phyloP scores from a whole-genome alignment of 176 grass and related monocot species.

The Pontederia crassipes region DNA sequence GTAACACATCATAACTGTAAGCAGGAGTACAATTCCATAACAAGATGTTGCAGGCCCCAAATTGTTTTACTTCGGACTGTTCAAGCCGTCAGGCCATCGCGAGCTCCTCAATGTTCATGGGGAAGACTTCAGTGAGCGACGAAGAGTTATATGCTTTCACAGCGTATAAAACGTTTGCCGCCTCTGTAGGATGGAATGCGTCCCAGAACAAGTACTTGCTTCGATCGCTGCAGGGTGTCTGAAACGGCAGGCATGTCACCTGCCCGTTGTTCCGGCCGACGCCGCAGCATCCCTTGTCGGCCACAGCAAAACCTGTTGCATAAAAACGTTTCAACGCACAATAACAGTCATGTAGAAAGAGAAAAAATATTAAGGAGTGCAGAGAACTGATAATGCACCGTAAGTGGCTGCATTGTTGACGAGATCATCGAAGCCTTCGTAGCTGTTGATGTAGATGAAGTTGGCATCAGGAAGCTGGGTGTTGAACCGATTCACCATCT shows the following conservation, averaged over 20 bases:
- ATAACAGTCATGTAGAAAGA: not conserved
- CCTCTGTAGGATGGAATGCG: slow-evolving; percentile 88
- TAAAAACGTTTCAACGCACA: not conserved
- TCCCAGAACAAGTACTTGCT: slow-evolving; percentile 82
- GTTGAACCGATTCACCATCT: slow-evolving; percentile 59
- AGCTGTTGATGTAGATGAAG: slow-evolving; percentile 55
- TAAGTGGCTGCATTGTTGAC: slow-evolving; percentile 37
- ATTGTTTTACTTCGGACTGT: too few species aligned
- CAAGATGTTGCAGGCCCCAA: not conserved
- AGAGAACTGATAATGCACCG: slow-evolving; percentile 15
- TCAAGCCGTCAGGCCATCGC: slow-evolving; percentile 32
- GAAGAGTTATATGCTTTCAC: slow-evolving; percentile 52
- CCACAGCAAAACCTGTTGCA: slow-evolving; percentile 41
- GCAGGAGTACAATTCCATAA: too few species aligned
- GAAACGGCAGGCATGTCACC: slow-evolving; percentile 81
- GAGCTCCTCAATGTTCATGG: slow-evolving; percentile 65
- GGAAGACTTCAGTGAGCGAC: slow-evolving; percentile 33
- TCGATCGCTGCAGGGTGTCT: slow-evolving; percentile 53
- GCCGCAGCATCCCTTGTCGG: slow-evolving; percentile 76
- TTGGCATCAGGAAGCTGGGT: slow-evolving; percentile 21
- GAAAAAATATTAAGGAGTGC: not conserved
- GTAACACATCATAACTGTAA: too few species aligned
- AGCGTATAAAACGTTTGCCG: slow-evolving; percentile 53
- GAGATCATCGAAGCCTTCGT: slow-evolving; percentile 38
- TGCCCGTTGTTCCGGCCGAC: slow-evolving; percentile 90